phyloP scores from a whole-genome alignment of 768 basidiomycete genomes.

The Dacryopinax spathularia region DNA sequence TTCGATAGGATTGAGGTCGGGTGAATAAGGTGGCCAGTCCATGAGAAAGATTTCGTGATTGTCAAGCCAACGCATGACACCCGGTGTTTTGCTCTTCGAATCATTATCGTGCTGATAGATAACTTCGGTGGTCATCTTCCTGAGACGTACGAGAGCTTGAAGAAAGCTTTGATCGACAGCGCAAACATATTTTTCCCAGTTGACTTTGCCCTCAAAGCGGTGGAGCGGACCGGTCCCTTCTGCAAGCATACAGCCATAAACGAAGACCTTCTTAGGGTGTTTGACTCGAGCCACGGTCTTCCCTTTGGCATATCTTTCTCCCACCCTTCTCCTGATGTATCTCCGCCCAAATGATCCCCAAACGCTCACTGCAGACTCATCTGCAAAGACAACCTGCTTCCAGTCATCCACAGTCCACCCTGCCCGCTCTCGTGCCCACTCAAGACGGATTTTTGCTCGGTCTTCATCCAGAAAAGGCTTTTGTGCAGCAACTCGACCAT shows the following conservation, averaged over 20 bases:
- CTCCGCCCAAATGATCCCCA: neutral
- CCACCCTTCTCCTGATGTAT: neutral
- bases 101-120: neutral
- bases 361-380: neutral
- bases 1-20: neutral
- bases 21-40: neutral
- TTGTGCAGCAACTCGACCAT: too few relatives aligned
- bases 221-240: neutral
- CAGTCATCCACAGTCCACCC: neutral
- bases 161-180: neutral
- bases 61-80: neutral
- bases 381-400: neutral
- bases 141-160: neutral
- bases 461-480: too few relatives aligned
- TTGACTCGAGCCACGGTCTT: neutral
- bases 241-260: neutral
- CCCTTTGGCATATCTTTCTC: neutral
- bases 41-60: neutral
- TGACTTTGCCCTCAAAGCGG: neutral
- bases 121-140: neutral
- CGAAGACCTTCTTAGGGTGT: neutral
- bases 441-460: too few relatives aligned
- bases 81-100: neutral
- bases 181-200: neutral
- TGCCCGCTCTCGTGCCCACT: neutral